These are phyloP conservation scores for Micromonas commoda DNA, from an alignment of 139 green algal species.

Conservation along the genomic window DNA sequence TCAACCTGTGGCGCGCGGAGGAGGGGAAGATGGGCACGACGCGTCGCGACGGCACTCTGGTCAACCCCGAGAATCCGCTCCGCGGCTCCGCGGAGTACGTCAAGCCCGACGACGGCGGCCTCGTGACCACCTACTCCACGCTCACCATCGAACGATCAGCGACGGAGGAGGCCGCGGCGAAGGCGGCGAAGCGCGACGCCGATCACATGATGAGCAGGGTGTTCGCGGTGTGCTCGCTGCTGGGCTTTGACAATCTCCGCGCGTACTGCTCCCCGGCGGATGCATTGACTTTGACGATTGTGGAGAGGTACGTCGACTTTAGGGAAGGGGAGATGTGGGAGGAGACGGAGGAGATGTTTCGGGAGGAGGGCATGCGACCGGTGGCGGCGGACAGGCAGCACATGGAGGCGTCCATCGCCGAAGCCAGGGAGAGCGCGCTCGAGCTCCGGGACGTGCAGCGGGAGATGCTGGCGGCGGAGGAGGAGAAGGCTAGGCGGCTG, in stretches of 20 bases:
- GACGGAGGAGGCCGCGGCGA: neutral
- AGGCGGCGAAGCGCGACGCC: neutral
- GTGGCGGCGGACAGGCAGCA: constrained; percentile 9
- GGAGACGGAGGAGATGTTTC: constrained; percentile 18
- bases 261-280: neutral
- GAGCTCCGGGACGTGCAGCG: neutral
- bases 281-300: neutral
- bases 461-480: neutral
- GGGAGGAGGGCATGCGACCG: constrained; percentile 15
- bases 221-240: neutral
- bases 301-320: constrained; percentile 31
- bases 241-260: neutral
- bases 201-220: neutral
- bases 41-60: neutral
- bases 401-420: constrained; percentile 3
- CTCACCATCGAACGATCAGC: neutral
- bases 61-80: neutral
- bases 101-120: too few species aligned
- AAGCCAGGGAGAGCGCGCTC: neutral
- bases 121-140: neutral
- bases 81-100: neutral
- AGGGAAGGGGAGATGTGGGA: constrained; percentile 31
- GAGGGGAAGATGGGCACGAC: neutral
- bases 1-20: neutral
- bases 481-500: neutral